Evolutionary conservation across 768 basidiomycete species (phyloP), one percentile per base, ranked within the genome.

Genomic region (Cyathus striatus): DNA sequence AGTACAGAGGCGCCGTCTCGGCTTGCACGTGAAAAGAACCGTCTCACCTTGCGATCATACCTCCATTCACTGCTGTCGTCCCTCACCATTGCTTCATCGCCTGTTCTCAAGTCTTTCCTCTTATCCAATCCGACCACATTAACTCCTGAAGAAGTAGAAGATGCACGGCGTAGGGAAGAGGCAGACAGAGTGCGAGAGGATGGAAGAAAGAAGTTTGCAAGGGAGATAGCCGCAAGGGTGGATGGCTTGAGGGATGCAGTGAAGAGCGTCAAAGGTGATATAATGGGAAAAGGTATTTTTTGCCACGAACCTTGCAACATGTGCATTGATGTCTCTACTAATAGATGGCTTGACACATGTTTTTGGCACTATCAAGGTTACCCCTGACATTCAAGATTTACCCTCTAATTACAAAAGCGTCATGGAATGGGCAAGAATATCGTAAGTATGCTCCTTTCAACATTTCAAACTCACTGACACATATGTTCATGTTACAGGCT

Each of bases 351-450:
- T 99, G 17, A 87, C 81, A 20, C 78, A 78, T 43, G 73, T 98
- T n/a, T 99, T 99, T 56, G 79, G 80, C 9, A 86, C 85, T 4
- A 87, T 99, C 59, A 87, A 90, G 63, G 63, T 77, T 30, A 94
- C 87, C 3, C 79, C 86, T 6, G 69, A 82, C 44, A 81, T 94
- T 6, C 73, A 77, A 44, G 78, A 82, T 55, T 65, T 99, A 34
- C 95, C 96, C 5, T 59, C 68, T 5, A 90, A 94, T 48, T 97
- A 93, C 55, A 74, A 79, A 50, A 88, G 92, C 30, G 91, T 97
- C 36, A 58, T 95, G 5, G 95, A 98, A 62, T 99, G 96, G 95
- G 96, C 88, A 4, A 72, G 94, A 42, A 96, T 97, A 57, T 95
- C 95, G 92, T 95, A 46, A 57, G 92, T 74, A 30, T 20, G 40